These are phyloP conservation scores for Echria macrotheca DNA, from an alignment of 495 filamentous ascomycete species.

Conservation along the genomic window DNA sequence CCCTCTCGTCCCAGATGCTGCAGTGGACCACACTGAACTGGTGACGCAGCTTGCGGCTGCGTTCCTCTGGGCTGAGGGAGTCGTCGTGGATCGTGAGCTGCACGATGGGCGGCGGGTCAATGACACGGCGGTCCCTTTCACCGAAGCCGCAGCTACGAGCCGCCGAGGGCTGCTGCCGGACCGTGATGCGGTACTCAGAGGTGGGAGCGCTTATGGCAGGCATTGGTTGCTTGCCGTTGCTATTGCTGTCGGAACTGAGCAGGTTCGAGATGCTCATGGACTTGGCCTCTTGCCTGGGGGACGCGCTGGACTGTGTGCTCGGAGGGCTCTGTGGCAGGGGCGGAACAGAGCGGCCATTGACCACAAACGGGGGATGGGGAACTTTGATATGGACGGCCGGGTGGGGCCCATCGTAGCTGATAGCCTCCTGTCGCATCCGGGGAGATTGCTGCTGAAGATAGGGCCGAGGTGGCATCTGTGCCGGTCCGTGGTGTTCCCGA, in stretches of 20 bases:
- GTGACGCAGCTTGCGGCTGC: constrained; percentile 58
- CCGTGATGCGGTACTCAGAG: constrained; percentile 47
- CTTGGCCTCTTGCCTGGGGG: constrained; percentile 30
- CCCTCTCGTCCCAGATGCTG: constrained; percentile 60
- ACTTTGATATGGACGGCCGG: constrained; percentile 9
- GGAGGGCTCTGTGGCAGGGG: constrained; percentile 22
- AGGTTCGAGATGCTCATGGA: constrained; percentile 44
- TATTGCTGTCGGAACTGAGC: constrained; percentile 30
- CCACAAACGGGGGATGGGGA: constrained; percentile 9
- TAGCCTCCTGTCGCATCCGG: constrained; percentile 14
- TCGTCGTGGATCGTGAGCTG: constrained; percentile 71
- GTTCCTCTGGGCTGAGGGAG: constrained; percentile 47
- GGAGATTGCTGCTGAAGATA: constrained; percentile 21
- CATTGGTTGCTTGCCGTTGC: constrained; percentile 24
- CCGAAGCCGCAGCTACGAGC: constrained; percentile 92
- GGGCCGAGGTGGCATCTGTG: constrained; percentile 17
- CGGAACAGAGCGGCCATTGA: constrained; percentile 12
- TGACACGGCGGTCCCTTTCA: constrained; percentile 85
- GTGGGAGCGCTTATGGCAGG: not conserved
- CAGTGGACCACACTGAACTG: constrained; percentile 83
- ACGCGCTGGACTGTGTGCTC: constrained; percentile 22
- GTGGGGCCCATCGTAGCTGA: constrained; percentile 16
- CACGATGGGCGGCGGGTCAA: constrained; percentile 93
- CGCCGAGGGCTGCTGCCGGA: constrained; percentile 86
- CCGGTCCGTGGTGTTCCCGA: constrained; percentile 18